Conservation (phyloP, 371 early-diverging fungal species). For the Mucor ambiguus region DNA sequence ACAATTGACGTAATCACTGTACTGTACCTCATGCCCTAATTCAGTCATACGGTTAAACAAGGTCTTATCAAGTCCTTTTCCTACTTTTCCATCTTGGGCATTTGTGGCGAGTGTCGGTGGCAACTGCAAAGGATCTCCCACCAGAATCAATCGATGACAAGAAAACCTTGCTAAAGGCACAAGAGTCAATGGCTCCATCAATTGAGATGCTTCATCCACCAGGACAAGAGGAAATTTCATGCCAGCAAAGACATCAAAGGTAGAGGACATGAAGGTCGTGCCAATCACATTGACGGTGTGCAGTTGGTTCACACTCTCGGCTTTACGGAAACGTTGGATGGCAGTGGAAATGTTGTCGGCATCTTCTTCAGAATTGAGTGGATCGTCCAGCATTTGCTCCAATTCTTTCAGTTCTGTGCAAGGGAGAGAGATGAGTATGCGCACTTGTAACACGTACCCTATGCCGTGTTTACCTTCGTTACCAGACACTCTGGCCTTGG, state of each 20-base stretch:
- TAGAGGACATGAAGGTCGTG: slow-evolving; percentile 80
- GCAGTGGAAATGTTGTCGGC: slow-evolving; percentile 62
- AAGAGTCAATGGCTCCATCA: slow-evolving; percentile 88
- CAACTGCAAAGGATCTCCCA: slow-evolving; percentile 92
- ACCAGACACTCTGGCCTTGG: slow-evolving; percentile 53
- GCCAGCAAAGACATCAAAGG: slow-evolving; percentile 68
- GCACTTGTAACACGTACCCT: too few species aligned
- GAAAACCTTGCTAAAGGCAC: slow-evolving; percentile 76
- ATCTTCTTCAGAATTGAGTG: slow-evolving; percentile 55
- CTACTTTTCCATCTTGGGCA: slow-evolving; percentile 40
- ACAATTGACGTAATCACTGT: background rate
- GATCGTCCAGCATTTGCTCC: slow-evolving; percentile 69
- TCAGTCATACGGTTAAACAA: slow-evolving; percentile 83
- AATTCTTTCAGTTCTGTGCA: slow-evolving; percentile 69
- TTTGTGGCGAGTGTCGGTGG: slow-evolving; percentile 77
- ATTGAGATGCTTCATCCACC: slow-evolving; percentile 88
- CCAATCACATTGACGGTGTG: slow-evolving; percentile 66
- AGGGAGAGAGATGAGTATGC: background rate
- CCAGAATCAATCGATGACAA: slow-evolving; percentile 70
- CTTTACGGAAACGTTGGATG: slow-evolving; percentile 62
- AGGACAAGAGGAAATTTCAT: slow-evolving; percentile 71
- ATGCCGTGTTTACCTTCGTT: slow-evolving; percentile 44
- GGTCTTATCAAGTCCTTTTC: slow-evolving; percentile 79
- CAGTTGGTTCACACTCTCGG: slow-evolving; percentile 55
- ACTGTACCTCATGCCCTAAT: slow-evolving; percentile 33